phyloP scores from a whole-genome alignment of 208 protist species.

The Trypanosoma caninum region DNA sequence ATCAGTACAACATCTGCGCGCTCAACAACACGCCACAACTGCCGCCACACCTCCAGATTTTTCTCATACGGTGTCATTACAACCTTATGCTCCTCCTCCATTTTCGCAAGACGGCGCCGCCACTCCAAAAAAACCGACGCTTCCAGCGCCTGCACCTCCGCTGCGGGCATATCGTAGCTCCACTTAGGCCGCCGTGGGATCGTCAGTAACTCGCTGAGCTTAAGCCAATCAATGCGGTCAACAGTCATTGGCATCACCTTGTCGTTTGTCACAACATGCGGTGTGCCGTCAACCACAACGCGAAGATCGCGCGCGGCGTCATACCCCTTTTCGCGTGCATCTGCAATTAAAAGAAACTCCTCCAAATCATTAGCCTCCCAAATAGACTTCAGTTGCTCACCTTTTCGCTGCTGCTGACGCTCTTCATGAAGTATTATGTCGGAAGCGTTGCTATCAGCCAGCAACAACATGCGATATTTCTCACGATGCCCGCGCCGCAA shows the following conservation, averaged over 20 bases:
- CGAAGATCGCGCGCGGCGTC: constrained; percentile 74
- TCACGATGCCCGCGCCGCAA: constrained; percentile 32
- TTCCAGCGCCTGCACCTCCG: constrained; percentile 69
- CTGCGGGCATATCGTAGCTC: constrained; percentile 66
- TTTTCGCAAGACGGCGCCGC: constrained; percentile 73
- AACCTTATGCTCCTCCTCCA: constrained; percentile 94
- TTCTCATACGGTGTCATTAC: constrained; percentile 98
- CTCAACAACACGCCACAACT: constrained; percentile 99
- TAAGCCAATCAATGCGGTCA: constrained; percentile 55
- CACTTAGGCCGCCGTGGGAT: constrained; percentile 84
- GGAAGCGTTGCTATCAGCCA: constrained; percentile 36
- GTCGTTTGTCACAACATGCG: constrained; percentile 72
- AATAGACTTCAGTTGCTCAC: constrained; percentile 69
- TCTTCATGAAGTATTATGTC: constrained; percentile 33
- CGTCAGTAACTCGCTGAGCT: constrained; percentile 71
- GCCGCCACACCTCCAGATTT: constrained; percentile 99
- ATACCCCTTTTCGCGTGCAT: constrained; percentile 84
- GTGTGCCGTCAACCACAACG: constrained; percentile 77
- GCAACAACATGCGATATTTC: constrained; percentile 43
- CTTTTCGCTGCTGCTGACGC: constrained; percentile 34
- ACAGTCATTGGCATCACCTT: constrained; percentile 47
- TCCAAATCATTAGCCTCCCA: constrained; percentile 88
- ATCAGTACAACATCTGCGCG: constrained; percentile 92
- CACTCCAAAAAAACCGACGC: constrained; percentile 87
- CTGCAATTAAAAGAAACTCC: constrained; percentile 82